Percentiles rank a stretch among this genome's conserved stretches.
phyloP scores from a whole-genome alignment of 768 basidiomycete genomes.

The Suillus luteus region DNA sequence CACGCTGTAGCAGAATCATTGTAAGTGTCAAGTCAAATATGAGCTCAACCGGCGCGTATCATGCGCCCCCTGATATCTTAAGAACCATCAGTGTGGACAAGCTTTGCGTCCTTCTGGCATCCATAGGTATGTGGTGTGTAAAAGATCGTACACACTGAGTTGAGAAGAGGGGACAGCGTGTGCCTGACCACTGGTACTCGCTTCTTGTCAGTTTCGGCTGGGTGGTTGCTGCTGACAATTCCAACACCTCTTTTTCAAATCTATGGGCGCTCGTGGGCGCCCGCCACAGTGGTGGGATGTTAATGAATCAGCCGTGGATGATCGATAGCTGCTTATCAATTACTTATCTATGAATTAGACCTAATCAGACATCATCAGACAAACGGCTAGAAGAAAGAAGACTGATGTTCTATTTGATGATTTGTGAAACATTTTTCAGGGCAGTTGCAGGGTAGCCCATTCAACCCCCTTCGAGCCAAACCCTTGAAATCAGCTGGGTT shows the following conservation, averaged over 20 bases:
- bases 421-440: background rate
- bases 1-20: too few species aligned
- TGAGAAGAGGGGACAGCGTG: background rate
- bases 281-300: background rate
- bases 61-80: too few species aligned
- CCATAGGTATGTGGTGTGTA: background rate
- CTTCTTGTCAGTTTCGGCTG: background rate
- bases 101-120: background rate
- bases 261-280: background rate
- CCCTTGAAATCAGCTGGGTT: background rate
- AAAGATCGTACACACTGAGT: background rate
- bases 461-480: background rate
- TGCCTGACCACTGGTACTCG: background rate
- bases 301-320: background rate
- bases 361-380: background rate
- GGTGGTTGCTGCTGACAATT: background rate
- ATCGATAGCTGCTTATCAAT: background rate
- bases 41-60: too few species aligned
- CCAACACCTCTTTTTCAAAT: background rate
- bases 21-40: too few species aligned
- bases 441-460: background rate
- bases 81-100: background rate
- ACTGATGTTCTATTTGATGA: background rate
- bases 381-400: background rate
- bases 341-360: background rate